Evolutionary conservation across 768 basidiomycete species (phyloP), one percentile per base, ranked within the genome.

Genomic region (Hygrocybe coccinea): DNA sequence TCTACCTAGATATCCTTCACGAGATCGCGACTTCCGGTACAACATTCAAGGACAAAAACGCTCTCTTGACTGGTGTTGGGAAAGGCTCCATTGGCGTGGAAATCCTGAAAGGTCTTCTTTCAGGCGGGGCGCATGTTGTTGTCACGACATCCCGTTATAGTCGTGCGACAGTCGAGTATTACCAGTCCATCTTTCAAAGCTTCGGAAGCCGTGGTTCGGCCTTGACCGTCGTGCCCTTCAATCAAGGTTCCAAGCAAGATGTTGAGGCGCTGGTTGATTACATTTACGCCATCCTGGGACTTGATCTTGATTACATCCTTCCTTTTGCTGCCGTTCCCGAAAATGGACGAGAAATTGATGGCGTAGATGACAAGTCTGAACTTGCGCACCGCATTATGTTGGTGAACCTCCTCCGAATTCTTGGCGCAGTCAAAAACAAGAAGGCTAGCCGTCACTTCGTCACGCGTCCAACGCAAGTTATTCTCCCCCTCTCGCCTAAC

Each of bases 21-120:
- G 97, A 99, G 73, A 98, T 99, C 63, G 97, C 97, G 5, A 97
- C 97, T 0, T 93, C 95, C 4, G 97, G 97, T 11, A 97, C 95
- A 1, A 95, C 94, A 1, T 99, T 98, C 81, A 90, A 95, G 71
- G 95, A 95, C 77, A 99, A 98, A 81, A 98, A 98, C 65, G 97
- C 97, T 2, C 82, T 99, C 15, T 80, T 98, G 29, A 99, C 97
- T 34, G 97, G 97, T 65, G 97, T 98, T 51, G 97, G 97, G 50
- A 95, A 93, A 67, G 95, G 93, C 11, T 97, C 94, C 3, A 99
- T 99, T 61, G 97, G 97, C 56, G 90, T 97, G 49, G 97, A 98
- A 72, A 90, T 99, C 59, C 79, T 99, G 59, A 98, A 97, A 71
- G 97, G 97, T 58, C 83, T 98, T 15, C 81, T 99, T 22, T 89